Percentiles rank a stretch among this genome's conserved stretches.
Evolutionary conservation across 2,329 filamentous ascomycete genomes (phyloP).

Genomic region (Trichoderma guizhouense): DNA sequence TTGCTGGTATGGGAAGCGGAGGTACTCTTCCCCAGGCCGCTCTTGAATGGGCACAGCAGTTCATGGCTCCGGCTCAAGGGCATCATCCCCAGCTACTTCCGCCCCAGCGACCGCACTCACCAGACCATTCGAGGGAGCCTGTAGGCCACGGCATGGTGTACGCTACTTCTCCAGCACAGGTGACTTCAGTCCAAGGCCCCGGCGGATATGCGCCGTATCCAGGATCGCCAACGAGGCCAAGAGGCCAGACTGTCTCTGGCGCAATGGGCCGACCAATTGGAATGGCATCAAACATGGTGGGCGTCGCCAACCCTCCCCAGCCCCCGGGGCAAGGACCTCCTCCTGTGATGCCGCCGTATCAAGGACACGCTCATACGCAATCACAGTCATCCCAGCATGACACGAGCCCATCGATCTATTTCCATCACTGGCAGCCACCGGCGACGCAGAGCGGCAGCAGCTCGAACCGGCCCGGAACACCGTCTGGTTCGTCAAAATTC

Average conservation of each 20-base stretch:
- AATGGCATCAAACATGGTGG: conserved; percentile 39
- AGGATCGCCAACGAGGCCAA: conserved; percentile 47
- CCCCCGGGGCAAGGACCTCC: conserved; percentile 25
- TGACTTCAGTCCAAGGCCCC: conserved; percentile 34
- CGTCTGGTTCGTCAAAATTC: conserved; percentile 66
- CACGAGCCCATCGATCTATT: conserved; percentile 75
- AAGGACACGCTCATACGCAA: conserved; percentile 47
- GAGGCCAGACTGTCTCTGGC: conserved; percentile 48
- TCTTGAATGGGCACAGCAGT: conserved; percentile 67
- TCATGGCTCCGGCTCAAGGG: conserved; percentile 50
- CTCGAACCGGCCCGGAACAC: conserved; percentile 66
- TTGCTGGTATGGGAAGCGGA: conserved; percentile 64
- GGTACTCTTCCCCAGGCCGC: conserved; percentile 58
- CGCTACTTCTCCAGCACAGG: conserved; percentile 31
- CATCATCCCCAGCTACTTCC: conserved; percentile 51
- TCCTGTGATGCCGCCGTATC: conserved; percentile 39
- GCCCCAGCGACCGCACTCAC: conserved; percentile 48
- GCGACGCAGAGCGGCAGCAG: conserved; percentile 57
- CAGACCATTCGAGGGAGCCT: conserved; percentile 54
- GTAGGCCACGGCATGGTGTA: conserved; percentile 42
- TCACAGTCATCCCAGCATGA: conserved; percentile 57
- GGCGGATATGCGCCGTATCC: conserved; percentile 45
- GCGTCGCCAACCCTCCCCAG: conserved; percentile 44
- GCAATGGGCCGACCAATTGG: conserved; percentile 37
- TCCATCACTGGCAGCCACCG: conserved; percentile 90